Evolutionary conservation across 495 filamentous ascomycete species (phyloP), one percentile per base, ranked within the genome.

Genomic region (Cercophora samala): DNA sequence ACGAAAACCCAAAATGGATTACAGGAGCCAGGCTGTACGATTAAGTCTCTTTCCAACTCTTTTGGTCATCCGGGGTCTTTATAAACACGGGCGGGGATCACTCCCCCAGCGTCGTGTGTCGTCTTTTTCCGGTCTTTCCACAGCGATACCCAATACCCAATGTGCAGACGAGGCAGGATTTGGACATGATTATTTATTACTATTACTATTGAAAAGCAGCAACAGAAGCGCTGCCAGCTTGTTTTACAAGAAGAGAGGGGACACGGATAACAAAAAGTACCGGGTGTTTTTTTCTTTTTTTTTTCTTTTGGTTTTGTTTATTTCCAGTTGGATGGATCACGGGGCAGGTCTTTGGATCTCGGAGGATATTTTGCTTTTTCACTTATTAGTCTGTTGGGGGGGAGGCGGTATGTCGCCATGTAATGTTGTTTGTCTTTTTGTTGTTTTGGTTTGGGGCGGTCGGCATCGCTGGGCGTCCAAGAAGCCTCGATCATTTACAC

Each of bases 21-120:
- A 65, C 58, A 66, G 66, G 58, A 70, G 66, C 68, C 66, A 71
- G 71, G 56, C 65, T 76, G 75, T 76, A 77, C 71, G 74, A 77
- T 74, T 70, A 70, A 66, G 68, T 76, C 72, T 76, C 68, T 71
- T 70, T 69, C 64, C 63, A 67, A 63, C 64, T 76, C 70, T 32
- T 76, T 70, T 70, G 70, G 66, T 71, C 68, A 62, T 68, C 69
- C 58, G 54, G 69, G 66, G 74, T 69, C 60, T 46, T 70, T 72
- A 65, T 67, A 74, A 68, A 74, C 58, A 69, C 63, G 64, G 65
- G 66, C 69, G 68, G 73, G 73, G 71, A 75, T 66, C 68, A 72
- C 65, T 76, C 68, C 73, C 68, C 73, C 70, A 37, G 59, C 64
- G 53, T 54, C 46, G 65, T 51, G 65, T 63, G 68, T 54, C 63